phyloP scores from a whole-genome alignment of 495 filamentous ascomycete genomes.

The Aspergillus egyptiacus region DNA sequence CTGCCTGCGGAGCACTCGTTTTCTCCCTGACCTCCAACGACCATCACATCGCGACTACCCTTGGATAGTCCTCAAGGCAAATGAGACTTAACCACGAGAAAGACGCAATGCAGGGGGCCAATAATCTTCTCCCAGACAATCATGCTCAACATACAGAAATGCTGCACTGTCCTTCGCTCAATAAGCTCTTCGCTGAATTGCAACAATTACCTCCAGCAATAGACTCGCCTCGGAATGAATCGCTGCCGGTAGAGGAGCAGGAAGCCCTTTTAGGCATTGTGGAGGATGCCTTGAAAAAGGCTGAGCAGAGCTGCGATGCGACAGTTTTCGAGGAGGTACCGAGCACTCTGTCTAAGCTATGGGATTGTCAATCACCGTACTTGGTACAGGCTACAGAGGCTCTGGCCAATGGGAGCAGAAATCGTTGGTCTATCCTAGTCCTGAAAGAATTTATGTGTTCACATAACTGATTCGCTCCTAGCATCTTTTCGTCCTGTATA shows the following conservation, averaged over 20 bases:
- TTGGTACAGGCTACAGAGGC: slow-evolving; percentile 51
- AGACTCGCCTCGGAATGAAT: slow-evolving; percentile 10
- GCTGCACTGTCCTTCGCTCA: slow-evolving; percentile 24
- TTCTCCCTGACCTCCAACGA: too few species aligned
- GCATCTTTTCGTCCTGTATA: slow-evolving; percentile 58
- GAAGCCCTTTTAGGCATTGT: slow-evolving; percentile 8
- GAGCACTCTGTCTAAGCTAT: slow-evolving; percentile 30
- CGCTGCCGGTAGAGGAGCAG: slow-evolving; percentile 10
- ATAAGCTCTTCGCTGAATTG: slow-evolving; percentile 23
- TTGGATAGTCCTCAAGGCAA: neutral
- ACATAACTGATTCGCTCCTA: slow-evolving; percentile 24
- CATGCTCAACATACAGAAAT: neutral
- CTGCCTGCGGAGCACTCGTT: neutral
- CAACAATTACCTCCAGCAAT: slow-evolving; percentile 16
- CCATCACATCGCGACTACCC: neutral
- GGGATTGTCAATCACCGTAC: slow-evolving; percentile 33
- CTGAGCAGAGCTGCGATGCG: slow-evolving; percentile 14
- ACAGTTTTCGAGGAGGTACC: slow-evolving; percentile 25
- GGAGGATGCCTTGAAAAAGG: slow-evolving; percentile 11
- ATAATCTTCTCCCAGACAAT: neutral
- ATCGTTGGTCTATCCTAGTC: slow-evolving; percentile 47
- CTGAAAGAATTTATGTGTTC: neutral
- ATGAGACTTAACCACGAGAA: neutral
- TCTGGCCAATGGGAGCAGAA: slow-evolving; percentile 60
- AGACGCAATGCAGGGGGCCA: neutral